Base-by-base conservation (phyloP, 192 early-diverging fungal species). In the Podila epigama region DNA sequence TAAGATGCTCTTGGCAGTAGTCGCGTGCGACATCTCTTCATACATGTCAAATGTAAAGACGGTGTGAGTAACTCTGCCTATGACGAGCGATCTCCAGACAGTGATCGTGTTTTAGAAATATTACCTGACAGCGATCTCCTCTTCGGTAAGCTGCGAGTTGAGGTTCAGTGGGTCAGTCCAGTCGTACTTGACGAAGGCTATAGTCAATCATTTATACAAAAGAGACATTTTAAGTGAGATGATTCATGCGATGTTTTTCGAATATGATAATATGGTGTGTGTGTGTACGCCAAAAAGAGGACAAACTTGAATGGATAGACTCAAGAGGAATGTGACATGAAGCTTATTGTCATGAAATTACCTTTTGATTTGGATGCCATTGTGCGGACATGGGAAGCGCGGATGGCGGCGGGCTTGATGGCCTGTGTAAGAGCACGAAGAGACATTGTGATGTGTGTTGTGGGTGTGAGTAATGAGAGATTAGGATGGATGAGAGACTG, bases 1-100 rank as follows among this genome's bases (percentile, higher is more conserved):
- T 79, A 32, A 99, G 90, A 61, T 93, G 93, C 31, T 89, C 86
- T 61, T 99, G 96, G 63, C 93, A 94, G 82, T 98, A 99, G 29
- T 90, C 73, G 48, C 85, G 86, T 8, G 95, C 95, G 28, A 92
- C 75, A 70, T 96, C 96, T 65, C 95, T 92, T 27, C 58, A 20
- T 29, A 5, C 7, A 41, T 15, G 20, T 8, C 27, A 15, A 12
- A 44, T 28, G 35, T 10, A 40, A 6, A 13, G 9, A 5, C 12
- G 6, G 39, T 48, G 11, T 42, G 3, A 31, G 12, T 2, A 5
- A 5, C 7, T 41, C 20, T 25, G 13, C 25, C 7, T 31, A n/a
- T n/a, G n/a, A n/a, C n/a, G 28, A 48, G 7, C 6, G 48, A 68
- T 65, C 28, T 33, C 39, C 50, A 32, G 27, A 42, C 29, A 11